Conservation (phyloP, 2,329 filamentous ascomycete species). For the Bisporella sp. region DNA sequence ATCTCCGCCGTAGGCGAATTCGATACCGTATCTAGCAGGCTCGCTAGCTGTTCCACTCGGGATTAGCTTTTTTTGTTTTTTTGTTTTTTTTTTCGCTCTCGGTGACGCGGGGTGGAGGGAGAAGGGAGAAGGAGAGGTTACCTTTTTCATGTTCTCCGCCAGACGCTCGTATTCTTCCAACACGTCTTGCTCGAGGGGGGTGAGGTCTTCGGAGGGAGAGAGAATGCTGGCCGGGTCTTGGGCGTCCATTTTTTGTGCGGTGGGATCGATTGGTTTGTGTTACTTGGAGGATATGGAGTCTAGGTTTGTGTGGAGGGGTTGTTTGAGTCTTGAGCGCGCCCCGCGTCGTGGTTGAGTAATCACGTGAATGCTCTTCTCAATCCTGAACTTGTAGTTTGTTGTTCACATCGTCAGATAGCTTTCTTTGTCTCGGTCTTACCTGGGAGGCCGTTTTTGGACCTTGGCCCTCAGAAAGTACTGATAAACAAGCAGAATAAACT, state of each 20-base stretch:
- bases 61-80: too few species aligned
- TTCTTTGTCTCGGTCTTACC: too few species aligned
- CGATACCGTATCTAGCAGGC: slow-evolving; percentile 55
- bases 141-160: slow-evolving; percentile 86
- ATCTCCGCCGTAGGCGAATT: slow-evolving; percentile 72
- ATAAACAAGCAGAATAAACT: too few species aligned
- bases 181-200: slow-evolving; percentile 85
- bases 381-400: too few species aligned
- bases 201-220: slow-evolving; percentile 42
- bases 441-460: too few species aligned
- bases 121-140: slow-evolving; percentile 30
- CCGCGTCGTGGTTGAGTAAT: too few species aligned
- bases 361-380: too few species aligned
- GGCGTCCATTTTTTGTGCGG: background rate
- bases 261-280: background rate
- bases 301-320: background rate
- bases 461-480: too few species aligned
- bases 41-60: slow-evolving; percentile 42
- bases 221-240: background rate
- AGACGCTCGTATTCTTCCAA: slow-evolving; percentile 88
- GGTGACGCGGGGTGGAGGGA: background rate
- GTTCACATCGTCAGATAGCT: too few species aligned
- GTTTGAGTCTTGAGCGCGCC: background rate
- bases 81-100: background rate
- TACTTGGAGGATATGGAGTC: background rate